A percentile compares a stretch with the other conserved stretches of the same genome.
Evolutionary conservation across 2,329 filamentous ascomycete genomes (phyloP).

Genomic region (Sporothrix humicola): DNA sequence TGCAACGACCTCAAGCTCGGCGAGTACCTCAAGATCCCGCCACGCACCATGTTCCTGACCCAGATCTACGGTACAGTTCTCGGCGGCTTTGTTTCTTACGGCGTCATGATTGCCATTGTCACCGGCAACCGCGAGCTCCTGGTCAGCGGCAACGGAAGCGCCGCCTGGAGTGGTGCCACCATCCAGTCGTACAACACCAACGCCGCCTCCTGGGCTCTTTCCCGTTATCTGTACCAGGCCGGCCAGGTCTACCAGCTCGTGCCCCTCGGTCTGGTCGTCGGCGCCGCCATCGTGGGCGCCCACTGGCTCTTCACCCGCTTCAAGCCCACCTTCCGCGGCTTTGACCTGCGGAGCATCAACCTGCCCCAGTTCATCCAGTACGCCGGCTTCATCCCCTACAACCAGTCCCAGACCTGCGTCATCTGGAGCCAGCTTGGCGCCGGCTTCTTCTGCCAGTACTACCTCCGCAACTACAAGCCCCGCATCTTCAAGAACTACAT

Average conservation of each 20-base stretch:
- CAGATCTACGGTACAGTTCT: conserved; percentile 62
- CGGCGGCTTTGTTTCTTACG: conserved; percentile 56
- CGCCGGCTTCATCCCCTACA: conserved; percentile 61
- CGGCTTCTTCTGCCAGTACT: conserved; percentile 58
- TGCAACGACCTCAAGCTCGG: conserved; percentile 63
- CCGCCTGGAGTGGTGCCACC: conserved; percentile 59
- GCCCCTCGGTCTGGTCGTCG: conserved; percentile 57
- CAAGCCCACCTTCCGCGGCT: conserved; percentile 52
- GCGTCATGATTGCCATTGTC: conserved; percentile 59
- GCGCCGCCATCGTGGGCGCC: conserved; percentile 50
- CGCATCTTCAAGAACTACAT: conserved; percentile 60
- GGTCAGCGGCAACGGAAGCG: conserved; percentile 52
- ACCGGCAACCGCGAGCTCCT: conserved; percentile 56
- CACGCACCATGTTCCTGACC: conserved; percentile 60
- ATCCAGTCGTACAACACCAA: conserved; percentile 58
- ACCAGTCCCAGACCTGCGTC: conserved; percentile 61
- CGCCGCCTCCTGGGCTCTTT: conserved; percentile 57
- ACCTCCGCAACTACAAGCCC: conserved; percentile 58
- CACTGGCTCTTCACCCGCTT: conserved; percentile 56
- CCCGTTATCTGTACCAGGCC: conserved; percentile 58
- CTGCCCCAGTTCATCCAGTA: conserved; percentile 61
- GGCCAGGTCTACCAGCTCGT: conserved; percentile 54
- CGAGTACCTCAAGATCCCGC: conserved; percentile 65
- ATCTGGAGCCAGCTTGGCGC: conserved; percentile 53
- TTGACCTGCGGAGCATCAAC: conserved; percentile 54